Conservation (phyloP, 257 asterid species). For the Lycium ferocissimum region DNA sequence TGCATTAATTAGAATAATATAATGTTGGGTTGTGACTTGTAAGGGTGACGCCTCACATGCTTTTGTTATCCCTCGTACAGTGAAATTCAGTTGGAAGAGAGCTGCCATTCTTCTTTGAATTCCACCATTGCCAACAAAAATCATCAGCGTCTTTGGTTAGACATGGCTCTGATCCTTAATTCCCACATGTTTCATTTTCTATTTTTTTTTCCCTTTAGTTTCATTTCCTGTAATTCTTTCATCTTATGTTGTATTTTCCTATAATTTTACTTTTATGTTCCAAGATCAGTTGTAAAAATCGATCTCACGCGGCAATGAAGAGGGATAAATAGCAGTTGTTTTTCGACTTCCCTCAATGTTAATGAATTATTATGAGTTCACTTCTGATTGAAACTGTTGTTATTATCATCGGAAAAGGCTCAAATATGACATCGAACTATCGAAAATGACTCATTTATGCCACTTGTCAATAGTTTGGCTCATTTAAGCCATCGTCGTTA, state of each 20-base stretch:
- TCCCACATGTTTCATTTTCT: slow-evolving; percentile 38
- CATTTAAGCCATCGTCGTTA: too few species aligned
- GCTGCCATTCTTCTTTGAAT: slow-evolving; percentile 43
- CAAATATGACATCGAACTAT: too few species aligned
- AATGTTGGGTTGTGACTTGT: slow-evolving; percentile 42
- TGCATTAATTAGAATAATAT: slow-evolving; percentile 32
- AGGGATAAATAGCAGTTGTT: slow-evolving; percentile 42
- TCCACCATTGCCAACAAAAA: slow-evolving; percentile 18
- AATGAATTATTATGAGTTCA: slow-evolving; percentile 30
- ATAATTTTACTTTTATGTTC: slow-evolving; percentile 32
- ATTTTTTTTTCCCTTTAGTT: neutral
- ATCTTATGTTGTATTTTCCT: slow-evolving; percentile 30
- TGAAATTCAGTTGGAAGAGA: slow-evolving; percentile 45
- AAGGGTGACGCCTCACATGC: slow-evolving; percentile 47
- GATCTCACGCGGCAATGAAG: slow-evolving; percentile 38
- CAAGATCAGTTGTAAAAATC: slow-evolving; percentile 46
- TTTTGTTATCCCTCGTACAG: slow-evolving; percentile 48
- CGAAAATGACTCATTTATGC: too few species aligned
- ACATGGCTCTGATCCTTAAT: too few species aligned
- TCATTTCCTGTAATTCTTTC: slow-evolving; percentile 18
- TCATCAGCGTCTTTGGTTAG: slow-evolving; percentile 27
- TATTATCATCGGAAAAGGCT: too few species aligned
- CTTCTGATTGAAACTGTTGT: neutral
- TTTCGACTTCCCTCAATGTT: slow-evolving; percentile 31
- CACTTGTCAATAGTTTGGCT: too few species aligned